Conservation (phyloP, 2,329 filamentous ascomycete genomes). For the Trichophyton mentagrophytes region DNA sequence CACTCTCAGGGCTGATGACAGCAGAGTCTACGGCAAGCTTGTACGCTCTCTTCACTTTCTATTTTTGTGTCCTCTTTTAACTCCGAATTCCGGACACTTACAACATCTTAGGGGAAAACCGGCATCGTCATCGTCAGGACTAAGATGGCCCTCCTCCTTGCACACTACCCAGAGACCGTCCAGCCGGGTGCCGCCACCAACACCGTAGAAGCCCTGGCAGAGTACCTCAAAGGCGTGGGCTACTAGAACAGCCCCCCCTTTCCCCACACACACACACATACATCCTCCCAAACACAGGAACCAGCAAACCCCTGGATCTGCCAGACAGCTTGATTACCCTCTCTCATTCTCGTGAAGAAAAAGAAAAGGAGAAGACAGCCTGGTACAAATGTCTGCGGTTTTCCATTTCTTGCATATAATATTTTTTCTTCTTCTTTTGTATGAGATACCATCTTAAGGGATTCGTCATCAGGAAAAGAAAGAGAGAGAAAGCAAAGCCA, state of each 20-base stretch:
- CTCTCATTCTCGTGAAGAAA: neutral
- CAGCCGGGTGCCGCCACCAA: conserved; percentile 63
- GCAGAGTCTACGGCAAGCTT: conserved; percentile 75
- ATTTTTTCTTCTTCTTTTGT: neutral
- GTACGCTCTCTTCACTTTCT: conserved; percentile 21
- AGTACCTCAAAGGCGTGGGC: conserved; percentile 67
- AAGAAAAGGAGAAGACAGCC: neutral
- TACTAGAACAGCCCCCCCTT: conserved; percentile 44
- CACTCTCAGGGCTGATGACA: conserved; percentile 60
- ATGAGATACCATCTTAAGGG: neutral
- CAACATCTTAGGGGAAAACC: conserved; percentile 51
- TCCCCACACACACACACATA: neutral
- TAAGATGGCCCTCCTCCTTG: conserved; percentile 74
- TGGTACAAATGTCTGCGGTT: neutral
- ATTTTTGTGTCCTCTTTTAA: neutral
- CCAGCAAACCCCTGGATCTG: neutral
- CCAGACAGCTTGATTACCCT: neutral
- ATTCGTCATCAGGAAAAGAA: neutral
- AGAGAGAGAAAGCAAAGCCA: neutral
- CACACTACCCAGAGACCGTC: conserved; percentile 64
- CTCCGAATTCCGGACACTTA: neutral
- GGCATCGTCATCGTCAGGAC: conserved; percentile 79
- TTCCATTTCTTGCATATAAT: neutral
- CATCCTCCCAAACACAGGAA: too few relatives aligned
- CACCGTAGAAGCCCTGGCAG: conserved; percentile 69